Evolutionary conservation across 2,329 filamentous ascomycete genomes (phyloP), one percentile per base, ranked within the genome.

Genomic region (Colletotrichum liriopes): DNA sequence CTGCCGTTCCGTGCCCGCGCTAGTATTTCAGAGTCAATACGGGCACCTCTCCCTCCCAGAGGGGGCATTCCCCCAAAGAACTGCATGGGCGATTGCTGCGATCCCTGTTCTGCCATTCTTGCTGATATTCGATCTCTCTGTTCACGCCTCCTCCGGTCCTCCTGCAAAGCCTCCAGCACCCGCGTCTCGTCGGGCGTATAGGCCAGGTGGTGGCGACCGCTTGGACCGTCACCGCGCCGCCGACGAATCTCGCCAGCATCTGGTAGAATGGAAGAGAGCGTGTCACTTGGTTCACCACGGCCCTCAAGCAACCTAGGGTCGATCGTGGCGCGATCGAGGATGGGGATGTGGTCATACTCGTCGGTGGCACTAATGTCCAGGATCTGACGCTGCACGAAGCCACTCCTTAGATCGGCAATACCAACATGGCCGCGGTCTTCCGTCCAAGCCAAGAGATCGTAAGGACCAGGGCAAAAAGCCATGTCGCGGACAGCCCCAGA

Each of bases 391-490:
- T 90, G 87, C 58, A 88, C 85, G 73, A 94, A 91, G 29, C 91
- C 89, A 75, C 86, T 89, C 39, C 93, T 88, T 61, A 94, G 83
- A 80, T 96, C 94, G 6, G 92, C 92, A 49, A 96, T 86, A 47
- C 93, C 94, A 20, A 95, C 86, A 67, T 91, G 87, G 4, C 92
- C 93, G 74, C 93, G 92, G 77, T 98, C 94, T 81, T 99, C 96
- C 11, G 95, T 94, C 95, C 96, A 98, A 8, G 97, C 93, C 51
- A 99, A 85, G 23, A 99, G 89, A 79, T 98, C 96, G 86, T 93
- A 96, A 0, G 95, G 94, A 1, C 93, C 93, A 0, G 96, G 95
- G 5, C 94, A 95, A 79, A 99, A 99, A 1, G 93, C 89, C 93
- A 98, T 97, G 73, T 95, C 94, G 73, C 96, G 90, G 65, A 98